Evolutionary conservation across 306 rosid genomes (phyloP), one percentile per base, ranked within the genome.

Genomic region (Cicer judaicum): DNA sequence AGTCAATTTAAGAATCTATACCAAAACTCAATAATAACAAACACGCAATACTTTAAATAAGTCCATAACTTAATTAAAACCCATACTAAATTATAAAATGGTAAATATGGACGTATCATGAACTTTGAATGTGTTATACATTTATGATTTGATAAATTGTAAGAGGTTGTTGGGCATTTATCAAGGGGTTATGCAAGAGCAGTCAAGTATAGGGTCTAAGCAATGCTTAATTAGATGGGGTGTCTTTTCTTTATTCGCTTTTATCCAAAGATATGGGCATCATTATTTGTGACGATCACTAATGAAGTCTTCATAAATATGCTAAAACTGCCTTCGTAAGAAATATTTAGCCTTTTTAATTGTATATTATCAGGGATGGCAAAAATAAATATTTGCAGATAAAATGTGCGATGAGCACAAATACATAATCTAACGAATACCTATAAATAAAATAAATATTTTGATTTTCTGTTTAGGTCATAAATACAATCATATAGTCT

Each of bases 161-260:
- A n/a, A 81, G 88, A 88, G 70, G 98, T 88, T 90, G 92, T 65
- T 59, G 52, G 84, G 87, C 89, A 64, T 66, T 88, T 81, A 80
- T 92, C 96, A 84, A 83, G 79, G 90, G 86, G 93, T 85, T 88
- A 84, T 79, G 79, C 39, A 84, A 80, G 90, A 85, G 75, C 69
- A 87, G 84, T 85, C 87, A 85, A 66, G 70, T 52, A 81, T 84
- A 81, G 89, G 89, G 76, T 85, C 87, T 59, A 73, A 84, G 84
- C 90, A 84, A 90, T 80, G 81, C 81, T 78, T 50, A 29, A 29
- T 29, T 70, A 81, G 91, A 86, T 89, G 86, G 80, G 19, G 84
- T 75, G 83, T 88, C 90, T 83, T 81, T 83, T 80, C 85, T 74
- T 81, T 66, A 72, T 55, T 90, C 83, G 85, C 96, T 92, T 90